A percentile compares a stretch with the other conserved stretches of the same genome.
Conservation (phyloP, 73 alveolate genomes). For the Blepharisma stoltei region DNA sequence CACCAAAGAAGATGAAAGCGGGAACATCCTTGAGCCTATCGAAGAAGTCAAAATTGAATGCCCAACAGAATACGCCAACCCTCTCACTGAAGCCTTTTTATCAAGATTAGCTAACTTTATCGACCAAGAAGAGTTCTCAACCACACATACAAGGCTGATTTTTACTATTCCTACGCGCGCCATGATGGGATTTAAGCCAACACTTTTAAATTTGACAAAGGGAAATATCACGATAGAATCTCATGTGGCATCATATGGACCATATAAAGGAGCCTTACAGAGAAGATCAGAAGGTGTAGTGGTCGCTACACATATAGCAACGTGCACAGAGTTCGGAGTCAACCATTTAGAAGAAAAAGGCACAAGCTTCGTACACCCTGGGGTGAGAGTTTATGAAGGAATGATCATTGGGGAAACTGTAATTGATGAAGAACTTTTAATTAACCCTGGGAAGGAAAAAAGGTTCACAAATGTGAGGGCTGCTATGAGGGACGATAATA, state of each 20-base stretch:
- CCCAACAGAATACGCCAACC: conserved; percentile 47
- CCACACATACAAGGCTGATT: conserved; percentile 44
- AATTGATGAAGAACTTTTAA: conserved; percentile 73
- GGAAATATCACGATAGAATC: conserved; percentile 76
- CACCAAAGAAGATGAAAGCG: conserved; percentile 52
- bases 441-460: conserved; percentile 75
- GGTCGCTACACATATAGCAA: conserved; percentile 62
- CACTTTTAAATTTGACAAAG: conserved; percentile 65
- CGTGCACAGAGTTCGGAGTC: conserved; percentile 68
- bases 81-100: conserved; percentile 60
- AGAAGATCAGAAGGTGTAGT: conserved; percentile 71
- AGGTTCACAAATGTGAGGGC: conserved; percentile 70
- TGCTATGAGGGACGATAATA: conserved; percentile 63
- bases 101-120: conserved; percentile 67
- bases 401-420: conserved; percentile 80
- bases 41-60: conserved; percentile 72
- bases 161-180: conserved; percentile 85
- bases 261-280: conserved; percentile 66
- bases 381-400: conserved; percentile 71
- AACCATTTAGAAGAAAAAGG: conserved; percentile 78
- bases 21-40: conserved; percentile 68
- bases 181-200: conserved; percentile 77
- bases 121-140: conserved; percentile 38
- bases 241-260: conserved; percentile 63
- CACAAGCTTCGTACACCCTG: conserved; percentile 61